Percentiles rank a stretch among this genome's conserved stretches.
phyloP scores from a whole-genome alignment of 2,329 filamentous ascomycete genomes.

The Fonsecaea monophora region DNA sequence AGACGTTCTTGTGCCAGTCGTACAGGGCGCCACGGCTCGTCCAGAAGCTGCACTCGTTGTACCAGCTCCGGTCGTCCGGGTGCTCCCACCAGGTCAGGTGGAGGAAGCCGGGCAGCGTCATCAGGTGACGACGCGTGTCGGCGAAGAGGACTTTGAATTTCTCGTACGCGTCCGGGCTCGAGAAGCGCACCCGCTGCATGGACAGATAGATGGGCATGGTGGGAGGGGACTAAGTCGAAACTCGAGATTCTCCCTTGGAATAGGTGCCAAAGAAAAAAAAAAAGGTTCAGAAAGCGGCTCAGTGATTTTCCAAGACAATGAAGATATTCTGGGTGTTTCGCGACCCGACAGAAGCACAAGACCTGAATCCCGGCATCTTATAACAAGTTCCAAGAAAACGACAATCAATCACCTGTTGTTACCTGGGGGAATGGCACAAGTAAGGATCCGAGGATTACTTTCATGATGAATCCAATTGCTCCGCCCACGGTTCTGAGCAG shows the following conservation, averaged over 20 bases:
- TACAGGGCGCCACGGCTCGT: conserved; percentile 32
- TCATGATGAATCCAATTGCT: not conserved
- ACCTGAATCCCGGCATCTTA: not conserved
- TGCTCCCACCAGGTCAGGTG: conserved; percentile 35
- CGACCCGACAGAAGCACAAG: not conserved
- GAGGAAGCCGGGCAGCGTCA: conserved; percentile 29
- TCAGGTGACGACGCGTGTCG: conserved; percentile 31
- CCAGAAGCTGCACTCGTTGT: conserved; percentile 35
- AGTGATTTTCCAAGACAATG: not conserved
- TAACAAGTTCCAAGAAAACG: not conserved
- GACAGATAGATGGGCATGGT: conserved; percentile 31
- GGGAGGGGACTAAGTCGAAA: not conserved
- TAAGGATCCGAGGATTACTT: not conserved
- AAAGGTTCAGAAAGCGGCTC: no score
- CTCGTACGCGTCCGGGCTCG: conserved; percentile 31
- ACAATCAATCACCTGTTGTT: no score
- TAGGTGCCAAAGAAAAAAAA: no score
- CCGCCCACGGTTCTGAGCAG: not conserved
- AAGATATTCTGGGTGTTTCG: conserved; percentile 1
- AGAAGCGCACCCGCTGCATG: conserved; percentile 34
- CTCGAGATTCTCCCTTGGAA: no score
- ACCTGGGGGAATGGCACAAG: not conserved
- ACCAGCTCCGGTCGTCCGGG: conserved; percentile 32
- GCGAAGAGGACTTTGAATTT: conserved; percentile 34
- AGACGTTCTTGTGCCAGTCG: conserved; percentile 33